phyloP scores from a whole-genome alignment of 2,329 filamentous ascomycete genomes.

The Beauveria scarabaeidicola region DNA sequence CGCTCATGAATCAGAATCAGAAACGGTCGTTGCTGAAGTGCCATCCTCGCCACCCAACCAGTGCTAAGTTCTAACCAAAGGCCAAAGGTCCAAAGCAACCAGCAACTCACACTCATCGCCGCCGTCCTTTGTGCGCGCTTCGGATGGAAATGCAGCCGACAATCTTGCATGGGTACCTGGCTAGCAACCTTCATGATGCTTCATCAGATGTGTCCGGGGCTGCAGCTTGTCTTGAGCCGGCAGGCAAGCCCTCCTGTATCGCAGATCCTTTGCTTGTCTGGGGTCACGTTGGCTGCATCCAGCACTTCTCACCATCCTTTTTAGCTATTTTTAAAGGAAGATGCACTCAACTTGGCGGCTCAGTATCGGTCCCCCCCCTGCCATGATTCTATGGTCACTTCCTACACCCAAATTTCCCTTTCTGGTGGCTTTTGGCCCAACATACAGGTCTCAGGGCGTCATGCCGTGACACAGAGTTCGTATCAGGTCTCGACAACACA shows the following conservation, averaged over 20 bases:
- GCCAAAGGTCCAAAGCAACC: too few species aligned
- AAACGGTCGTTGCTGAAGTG: background rate
- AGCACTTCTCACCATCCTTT: too few species aligned
- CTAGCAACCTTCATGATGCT: background rate
- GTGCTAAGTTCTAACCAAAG: too few species aligned
- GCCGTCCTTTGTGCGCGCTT: background rate
- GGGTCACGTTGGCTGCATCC: too few species aligned
- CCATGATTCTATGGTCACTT: background rate
- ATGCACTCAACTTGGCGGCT: too few species aligned
- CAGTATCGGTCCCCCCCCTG: too few species aligned
- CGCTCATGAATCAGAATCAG: background rate
- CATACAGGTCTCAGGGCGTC: background rate
- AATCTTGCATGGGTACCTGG: background rate
- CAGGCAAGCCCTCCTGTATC: too few species aligned
- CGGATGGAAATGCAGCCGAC: background rate
- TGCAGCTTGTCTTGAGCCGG: background rate
- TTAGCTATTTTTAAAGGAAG: background rate
- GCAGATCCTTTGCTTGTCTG: too few species aligned
- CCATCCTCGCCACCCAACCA: too few species aligned
- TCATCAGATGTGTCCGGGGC: background rate
- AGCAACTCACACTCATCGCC: too few species aligned
- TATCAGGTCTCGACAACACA: background rate
- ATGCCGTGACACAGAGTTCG: background rate
- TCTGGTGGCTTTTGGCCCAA: background rate
- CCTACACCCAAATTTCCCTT: background rate